Conservation (phyloP, 331 rosid species). For the Saraca asoca region DNA sequence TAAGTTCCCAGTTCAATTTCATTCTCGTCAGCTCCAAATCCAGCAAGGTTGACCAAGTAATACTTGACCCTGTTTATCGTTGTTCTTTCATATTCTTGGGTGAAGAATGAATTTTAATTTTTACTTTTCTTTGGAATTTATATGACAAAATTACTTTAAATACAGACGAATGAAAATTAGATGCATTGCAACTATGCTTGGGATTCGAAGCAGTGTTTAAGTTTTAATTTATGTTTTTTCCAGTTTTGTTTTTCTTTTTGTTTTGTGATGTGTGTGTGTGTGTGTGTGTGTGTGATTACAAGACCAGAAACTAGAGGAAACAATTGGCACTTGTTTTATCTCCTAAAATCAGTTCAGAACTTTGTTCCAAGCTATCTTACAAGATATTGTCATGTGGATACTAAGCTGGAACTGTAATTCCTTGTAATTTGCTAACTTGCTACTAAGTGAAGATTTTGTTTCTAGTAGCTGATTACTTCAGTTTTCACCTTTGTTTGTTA, state of each 20-base stretch:
- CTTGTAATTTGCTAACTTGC: no score
- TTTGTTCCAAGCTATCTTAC: no score
- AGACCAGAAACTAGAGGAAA: background rate
- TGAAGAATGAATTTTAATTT: background rate
- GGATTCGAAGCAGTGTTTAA: background rate
- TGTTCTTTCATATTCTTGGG: background rate
- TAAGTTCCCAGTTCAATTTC: conserved; percentile 1
- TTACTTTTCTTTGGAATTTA: background rate
- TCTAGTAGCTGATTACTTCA: background rate
- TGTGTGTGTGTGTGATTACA: no score
- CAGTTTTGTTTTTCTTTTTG: no score
- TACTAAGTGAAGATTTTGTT: background rate
- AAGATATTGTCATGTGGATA: no score
- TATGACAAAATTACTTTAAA: background rate
- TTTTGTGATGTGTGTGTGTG: no score
- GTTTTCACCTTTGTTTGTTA: conserved; percentile 3
- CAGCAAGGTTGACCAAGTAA: background rate
- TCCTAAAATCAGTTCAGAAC: background rate
- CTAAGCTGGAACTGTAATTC: no score
- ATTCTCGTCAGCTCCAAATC: background rate
- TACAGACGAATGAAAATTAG: background rate
- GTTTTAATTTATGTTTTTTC: no score
- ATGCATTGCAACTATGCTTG: background rate
- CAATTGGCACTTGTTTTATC: background rate
- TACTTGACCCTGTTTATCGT: conserved; percentile 1